A percentile compares a stretch with the other conserved stretches of the same genome.
Evolutionary conservation across 805 yeast species (phyloP).

Genomic region (Kodamaea kaohsiungensis): DNA sequence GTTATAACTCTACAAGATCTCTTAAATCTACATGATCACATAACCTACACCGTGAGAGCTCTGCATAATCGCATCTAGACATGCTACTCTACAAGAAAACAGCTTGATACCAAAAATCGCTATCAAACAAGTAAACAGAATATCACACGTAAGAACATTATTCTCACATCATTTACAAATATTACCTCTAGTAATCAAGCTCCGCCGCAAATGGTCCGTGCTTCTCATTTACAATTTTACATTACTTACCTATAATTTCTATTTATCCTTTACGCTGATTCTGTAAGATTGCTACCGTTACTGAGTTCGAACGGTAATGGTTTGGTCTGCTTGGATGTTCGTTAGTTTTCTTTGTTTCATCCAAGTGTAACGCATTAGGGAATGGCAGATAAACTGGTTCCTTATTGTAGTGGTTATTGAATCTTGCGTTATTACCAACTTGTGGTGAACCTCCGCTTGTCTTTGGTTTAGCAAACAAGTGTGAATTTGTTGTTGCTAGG

Average conservation of each 20-base stretch:
- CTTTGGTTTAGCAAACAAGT: constrained; percentile 14
- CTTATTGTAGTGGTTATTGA: constrained; percentile 49
- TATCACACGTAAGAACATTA: no score
- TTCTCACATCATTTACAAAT: neutral
- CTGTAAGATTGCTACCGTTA: constrained; percentile 42
- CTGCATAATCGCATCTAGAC: no score
- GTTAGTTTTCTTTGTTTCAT: constrained; percentile 13
- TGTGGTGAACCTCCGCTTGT: neutral
- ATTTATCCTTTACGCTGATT: constrained; percentile 10
- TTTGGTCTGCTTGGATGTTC: constrained; percentile 23
- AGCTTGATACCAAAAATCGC: no score
- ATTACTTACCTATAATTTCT: neutral
- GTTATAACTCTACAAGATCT: no score
- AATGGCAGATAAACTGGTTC: constrained; percentile 45
- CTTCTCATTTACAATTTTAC: neutral
- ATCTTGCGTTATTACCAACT: constrained; percentile 18
- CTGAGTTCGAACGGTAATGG: constrained; percentile 39
- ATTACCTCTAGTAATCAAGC: neutral
- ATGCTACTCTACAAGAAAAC: no score
- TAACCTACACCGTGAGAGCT: no score
- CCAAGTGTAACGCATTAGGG: constrained; percentile 41
- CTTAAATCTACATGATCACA: no score
- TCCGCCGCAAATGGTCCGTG: neutral
- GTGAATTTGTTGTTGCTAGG: constrained; percentile 25
- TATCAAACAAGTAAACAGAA: no score